These are phyloP conservation scores for Malus domestica DNA, from an alignment of 306 rosid genomes.

Conservation along the genomic window DNA sequence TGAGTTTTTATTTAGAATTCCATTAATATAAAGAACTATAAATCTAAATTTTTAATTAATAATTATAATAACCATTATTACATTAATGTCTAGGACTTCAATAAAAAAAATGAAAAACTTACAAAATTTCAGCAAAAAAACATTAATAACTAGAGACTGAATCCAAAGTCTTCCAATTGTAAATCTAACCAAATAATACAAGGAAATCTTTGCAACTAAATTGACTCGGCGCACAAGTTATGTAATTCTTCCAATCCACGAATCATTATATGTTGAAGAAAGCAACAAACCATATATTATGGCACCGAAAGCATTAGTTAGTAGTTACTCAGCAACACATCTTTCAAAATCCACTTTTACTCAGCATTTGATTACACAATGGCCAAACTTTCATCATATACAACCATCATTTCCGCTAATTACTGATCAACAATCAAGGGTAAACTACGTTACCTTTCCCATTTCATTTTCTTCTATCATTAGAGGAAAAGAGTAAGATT, in stretches of 20 bases:
- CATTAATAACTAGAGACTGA: no score
- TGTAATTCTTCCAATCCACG: neutral
- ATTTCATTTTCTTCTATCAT: neutral
- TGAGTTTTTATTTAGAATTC: no score
- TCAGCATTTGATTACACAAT: neutral
- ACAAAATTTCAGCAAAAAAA: no score
- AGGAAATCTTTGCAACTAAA: no score
- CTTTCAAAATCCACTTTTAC: neutral
- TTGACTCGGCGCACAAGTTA: neutral
- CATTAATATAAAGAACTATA: no score
- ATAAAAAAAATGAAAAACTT: no score
- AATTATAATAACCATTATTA: no score
- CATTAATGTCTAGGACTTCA: no score
- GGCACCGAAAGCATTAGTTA: conserved; percentile 20
- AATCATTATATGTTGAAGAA: conserved; percentile 23
- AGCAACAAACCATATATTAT: neutral
- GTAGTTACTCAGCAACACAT: neutral
- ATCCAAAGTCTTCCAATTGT: no score
- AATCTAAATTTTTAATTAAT: no score
- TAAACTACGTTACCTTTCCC: neutral
- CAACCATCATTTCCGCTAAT: neutral
- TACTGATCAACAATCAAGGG: neutral
- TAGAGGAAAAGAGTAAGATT: neutral
- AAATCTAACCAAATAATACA: no score
- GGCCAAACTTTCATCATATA: neutral